These are phyloP conservation scores for Stenogyne calaminthoides DNA, from an alignment of 305 asterid genomes.

Conservation along the genomic window DNA sequence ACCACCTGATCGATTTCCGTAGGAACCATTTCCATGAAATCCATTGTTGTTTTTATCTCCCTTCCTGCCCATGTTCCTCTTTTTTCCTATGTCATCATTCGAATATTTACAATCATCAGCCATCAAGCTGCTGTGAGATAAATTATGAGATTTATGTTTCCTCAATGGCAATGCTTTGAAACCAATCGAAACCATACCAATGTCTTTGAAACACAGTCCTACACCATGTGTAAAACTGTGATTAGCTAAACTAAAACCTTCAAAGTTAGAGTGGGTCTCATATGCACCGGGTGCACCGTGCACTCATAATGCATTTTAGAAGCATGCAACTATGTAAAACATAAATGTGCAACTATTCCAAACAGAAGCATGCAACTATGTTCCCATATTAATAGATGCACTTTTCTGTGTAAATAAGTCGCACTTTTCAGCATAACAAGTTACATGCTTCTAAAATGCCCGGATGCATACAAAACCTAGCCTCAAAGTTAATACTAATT, in stretches of 20 bases:
- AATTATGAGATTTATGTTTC: constrained; percentile 35
- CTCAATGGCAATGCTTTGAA: constrained; percentile 49
- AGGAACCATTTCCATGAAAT: constrained; percentile 38
- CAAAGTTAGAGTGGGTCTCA: too few species aligned
- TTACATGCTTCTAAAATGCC: too few species aligned
- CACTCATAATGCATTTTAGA: too few species aligned
- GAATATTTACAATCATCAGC: constrained; percentile 42
- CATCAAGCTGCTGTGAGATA: constrained; percentile 34
- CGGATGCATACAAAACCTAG: too few species aligned
- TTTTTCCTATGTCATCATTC: constrained; percentile 32
- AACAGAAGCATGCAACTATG: too few species aligned
- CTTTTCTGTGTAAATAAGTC: too few species aligned
- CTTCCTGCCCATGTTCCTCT: constrained; percentile 64
- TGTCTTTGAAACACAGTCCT: constrained; percentile 1
- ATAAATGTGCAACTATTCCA: too few species aligned
- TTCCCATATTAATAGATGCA: too few species aligned
- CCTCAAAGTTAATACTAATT: background rate
- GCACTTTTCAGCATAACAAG: too few species aligned
- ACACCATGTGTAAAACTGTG: background rate
- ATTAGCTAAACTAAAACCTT: background rate
- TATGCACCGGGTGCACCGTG: too few species aligned
- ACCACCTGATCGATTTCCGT: constrained; percentile 39
- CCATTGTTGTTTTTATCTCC: constrained; percentile 41
- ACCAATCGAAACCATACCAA: constrained; percentile 56
- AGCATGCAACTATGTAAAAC: too few species aligned